Evolutionary conservation across 2,329 filamentous ascomycete species (phyloP), one percentile per base, ranked within the genome.

Genomic region (Diaporthe eres): DNA sequence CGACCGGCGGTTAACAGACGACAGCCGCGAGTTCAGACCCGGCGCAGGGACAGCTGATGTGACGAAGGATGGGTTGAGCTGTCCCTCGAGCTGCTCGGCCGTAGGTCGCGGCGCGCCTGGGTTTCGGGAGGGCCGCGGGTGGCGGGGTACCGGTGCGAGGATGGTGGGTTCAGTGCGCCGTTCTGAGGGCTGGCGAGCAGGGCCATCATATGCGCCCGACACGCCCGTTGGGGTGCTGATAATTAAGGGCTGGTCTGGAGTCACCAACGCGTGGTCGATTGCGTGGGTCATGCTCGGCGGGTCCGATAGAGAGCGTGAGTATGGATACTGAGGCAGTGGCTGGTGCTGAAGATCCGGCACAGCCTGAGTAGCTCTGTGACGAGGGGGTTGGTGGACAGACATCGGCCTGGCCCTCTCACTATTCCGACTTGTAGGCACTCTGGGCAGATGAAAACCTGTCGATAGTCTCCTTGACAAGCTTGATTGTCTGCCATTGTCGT

Each of bases 161-260:
- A 92, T 86, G 2, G 87, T 85, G 1, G 87, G 85, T 51, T 88
- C 88, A 3, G 81, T 80, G 17, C 80, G 72, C 7, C 67, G 81
- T 19, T 80, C 79, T n/a, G 83, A 82, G 25, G 80, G 80, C 42
- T 80, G 82, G 15, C 83, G 82, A 8, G 79, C 80, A 2, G 87
- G 87, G 2, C 83, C 79, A 74, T 91, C 90, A 77, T 87, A 90
- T 1, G 87, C 88, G 3, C 90, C 90, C 0, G 86, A 83, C 12
- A 91, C 85, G 22, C 90, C 90, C 13, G 83, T 86, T 1, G 90
- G 90, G 4, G 90, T 92, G 81, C 90, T 92, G 81, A 92, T 91
- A 72, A 92, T 92, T 37, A 92, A 84, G 5, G 90, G 90, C 72
- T 88, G 87, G 51, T 91, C 89, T 37, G 88, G 83, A 4, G 77